Base-by-base conservation (phyloP, 1,139 yeast species). In the Scheffersomyces segobiensis region DNA sequence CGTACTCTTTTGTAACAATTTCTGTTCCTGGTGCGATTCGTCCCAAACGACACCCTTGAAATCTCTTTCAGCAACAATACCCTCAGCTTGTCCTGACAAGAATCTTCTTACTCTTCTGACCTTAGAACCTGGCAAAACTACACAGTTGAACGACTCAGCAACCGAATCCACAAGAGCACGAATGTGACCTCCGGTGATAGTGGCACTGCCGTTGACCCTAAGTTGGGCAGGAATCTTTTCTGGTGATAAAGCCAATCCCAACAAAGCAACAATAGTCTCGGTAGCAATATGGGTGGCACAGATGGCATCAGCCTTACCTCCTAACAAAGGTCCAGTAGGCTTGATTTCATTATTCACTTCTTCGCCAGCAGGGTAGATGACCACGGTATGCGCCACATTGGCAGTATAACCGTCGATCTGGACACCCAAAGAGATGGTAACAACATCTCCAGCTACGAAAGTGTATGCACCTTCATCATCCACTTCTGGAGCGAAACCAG, bases 391-490 rank as follows among this genome's bases (percentile, higher is more conserved):
- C 42, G 96, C 86, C 7, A 86, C 87, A 69, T 87, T 86, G 4
- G 97, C 88, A 19, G 98, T 90, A 76, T 93, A 95, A 55, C 99
- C 99, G 73, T 95, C 99, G 65, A 95, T 86, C 64, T 95, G 98
- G 59, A 90, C 93, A 53, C 98, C 98, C 49, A 93, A 80, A 22
- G 89, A 80, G 58, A 95, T 83, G 59, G 95, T 93, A 50, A 91
- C 92, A 55, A 93, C 80, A 71, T 95, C 98, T 56, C 98, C 98
- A 47, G 87, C 86, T 58, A 79, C 76, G 68, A 91, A 85, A 52
- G 75, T 73, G 62, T 82, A 78, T 59, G 79, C 78, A 19, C 84
- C 65, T 51, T 75, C 79, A 65, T 91, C 97, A 66, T 86, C 92
- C 56, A 89, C 74, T 73, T 93, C 98, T 53, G 99, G 99, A 49